A percentile compares a stretch with the other conserved stretches of the same genome.
Evolutionary conservation across 345 rosid genomes (phyloP).

Genomic region (Nasturtium officinale): DNA sequence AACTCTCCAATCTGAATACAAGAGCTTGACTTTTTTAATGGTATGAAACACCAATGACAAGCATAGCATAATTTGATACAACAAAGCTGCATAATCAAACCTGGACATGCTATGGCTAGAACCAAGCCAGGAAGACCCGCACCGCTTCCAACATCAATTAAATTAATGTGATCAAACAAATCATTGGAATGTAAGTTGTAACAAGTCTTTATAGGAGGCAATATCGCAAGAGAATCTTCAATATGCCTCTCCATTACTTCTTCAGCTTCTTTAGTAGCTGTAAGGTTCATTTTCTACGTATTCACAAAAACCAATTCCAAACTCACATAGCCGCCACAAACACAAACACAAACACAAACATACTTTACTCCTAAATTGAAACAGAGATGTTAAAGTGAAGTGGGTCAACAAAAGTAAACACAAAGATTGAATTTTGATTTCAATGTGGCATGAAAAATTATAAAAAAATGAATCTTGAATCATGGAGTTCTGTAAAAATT

Average conservation of each 20-base stretch:
- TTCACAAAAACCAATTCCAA: background rate
- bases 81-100: conserved; percentile 32
- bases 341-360: too few relatives aligned
- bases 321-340: background rate
- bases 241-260: conserved; percentile 85
- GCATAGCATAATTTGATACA: background rate
- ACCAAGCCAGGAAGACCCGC: conserved; percentile 91
- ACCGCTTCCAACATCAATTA: conserved; percentile 89
- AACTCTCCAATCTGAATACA: conserved; percentile 69
- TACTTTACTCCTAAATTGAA: background rate
- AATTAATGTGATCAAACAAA: conserved; percentile 47
- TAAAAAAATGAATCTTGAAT: too few relatives aligned
- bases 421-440: too few relatives aligned
- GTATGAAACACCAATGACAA: background rate
- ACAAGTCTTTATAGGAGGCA: conserved; percentile 59
- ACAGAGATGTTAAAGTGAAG: background rate
- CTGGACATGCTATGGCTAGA: conserved; percentile 81
- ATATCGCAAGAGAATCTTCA: conserved; percentile 80
- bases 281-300: conserved; percentile 80
- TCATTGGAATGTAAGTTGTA: conserved; percentile 47
- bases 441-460: too few relatives aligned
- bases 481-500: background rate
- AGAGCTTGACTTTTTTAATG: background rate
- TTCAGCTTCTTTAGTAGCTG: conserved; percentile 67
- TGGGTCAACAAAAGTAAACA: background rate